A percentile compares a stretch with the other conserved stretches of the same genome.
These are phyloP conservation scores for grape (Vitis vinifera) DNA, from an alignment of 164 flowering plant genomes.

Conservation along the genomic window DNA sequence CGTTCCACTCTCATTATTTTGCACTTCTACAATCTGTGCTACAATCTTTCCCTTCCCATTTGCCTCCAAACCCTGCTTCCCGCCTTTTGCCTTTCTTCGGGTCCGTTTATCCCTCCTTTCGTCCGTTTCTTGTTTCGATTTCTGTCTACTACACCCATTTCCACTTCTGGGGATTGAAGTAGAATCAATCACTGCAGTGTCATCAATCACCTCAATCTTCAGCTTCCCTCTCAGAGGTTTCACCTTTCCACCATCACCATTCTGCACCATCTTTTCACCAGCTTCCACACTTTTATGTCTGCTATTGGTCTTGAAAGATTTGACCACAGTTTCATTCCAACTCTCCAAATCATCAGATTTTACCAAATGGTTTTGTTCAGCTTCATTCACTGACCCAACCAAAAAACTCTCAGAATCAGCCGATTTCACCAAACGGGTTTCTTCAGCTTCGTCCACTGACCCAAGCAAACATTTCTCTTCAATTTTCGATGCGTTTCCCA, in stretches of 20 bases:
- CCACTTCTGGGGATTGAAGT: slow-evolving; percentile 1
- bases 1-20: slow-evolving; percentile 9
- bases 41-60: slow-evolving; percentile 6
- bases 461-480: slow-evolving; percentile 1
- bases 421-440: background rate
- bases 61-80: slow-evolving; percentile 18
- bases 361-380: background rate
- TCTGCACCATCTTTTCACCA: background rate
- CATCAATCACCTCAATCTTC: slow-evolving; percentile 32
- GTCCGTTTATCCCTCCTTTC: slow-evolving; percentile 29
- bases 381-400: background rate
- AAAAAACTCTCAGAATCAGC: background rate
- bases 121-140: slow-evolving; percentile 6
- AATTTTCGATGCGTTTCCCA: background rate
- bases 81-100: slow-evolving; percentile 24
- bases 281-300: too few relatives aligned
- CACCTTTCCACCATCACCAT: slow-evolving; percentile 4
- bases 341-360: background rate
- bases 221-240: slow-evolving; percentile 7
- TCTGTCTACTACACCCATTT: slow-evolving; percentile 4
- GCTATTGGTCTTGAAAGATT: too few relatives aligned
- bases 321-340: background rate
- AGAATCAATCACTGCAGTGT: slow-evolving; percentile 29
- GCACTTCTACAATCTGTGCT: background rate
- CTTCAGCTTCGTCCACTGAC: background rate